Evolutionary conservation across 2,329 filamentous ascomycete genomes (phyloP).

Genomic region (Fusarium foetens): DNA sequence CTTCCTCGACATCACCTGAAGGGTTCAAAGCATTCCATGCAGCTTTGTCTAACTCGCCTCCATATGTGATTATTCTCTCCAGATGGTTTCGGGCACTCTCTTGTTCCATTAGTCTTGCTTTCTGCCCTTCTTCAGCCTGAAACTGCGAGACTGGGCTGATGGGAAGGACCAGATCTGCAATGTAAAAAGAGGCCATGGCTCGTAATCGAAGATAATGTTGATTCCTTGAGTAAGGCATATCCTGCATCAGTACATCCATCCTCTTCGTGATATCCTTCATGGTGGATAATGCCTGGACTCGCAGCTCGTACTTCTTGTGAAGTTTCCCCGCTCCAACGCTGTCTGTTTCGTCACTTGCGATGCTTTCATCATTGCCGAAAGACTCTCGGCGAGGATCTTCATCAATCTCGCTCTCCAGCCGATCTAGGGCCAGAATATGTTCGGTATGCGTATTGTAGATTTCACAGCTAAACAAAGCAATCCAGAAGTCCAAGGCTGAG

Average conservation of each 20-base stretch:
- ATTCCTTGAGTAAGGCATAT: conserved; percentile 76
- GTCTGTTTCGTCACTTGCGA: conserved; percentile 35
- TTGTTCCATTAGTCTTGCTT: conserved; percentile 45
- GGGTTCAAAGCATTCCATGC: conserved; percentile 40
- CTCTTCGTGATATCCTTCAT: conserved; percentile 72
- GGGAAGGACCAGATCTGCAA: conserved; percentile 72
- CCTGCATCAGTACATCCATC: conserved; percentile 77
- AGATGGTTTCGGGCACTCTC: conserved; percentile 42
- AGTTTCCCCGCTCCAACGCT: conserved; percentile 31
- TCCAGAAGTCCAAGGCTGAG: conserved; percentile 81
- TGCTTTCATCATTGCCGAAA: conserved; percentile 33
- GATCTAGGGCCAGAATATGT: conserved; percentile 58
- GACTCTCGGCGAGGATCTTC: conserved; percentile 31
- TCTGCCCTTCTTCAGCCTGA: conserved; percentile 44
- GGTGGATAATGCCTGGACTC: conserved; percentile 63
- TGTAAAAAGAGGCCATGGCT: conserved; percentile 79
- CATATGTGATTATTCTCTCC: conserved; percentile 43
- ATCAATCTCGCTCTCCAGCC: conserved; percentile 47
- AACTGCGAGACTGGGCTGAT: conserved; percentile 46
- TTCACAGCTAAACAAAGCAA: conserved; percentile 83
- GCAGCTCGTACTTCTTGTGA: conserved; percentile 53
- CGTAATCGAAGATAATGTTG: conserved; percentile 74
- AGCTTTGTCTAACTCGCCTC: conserved; percentile 45
- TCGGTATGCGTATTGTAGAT: conserved; percentile 77
- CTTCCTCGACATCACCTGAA: conserved; percentile 40